A percentile compares a stretch with the other conserved stretches of the same genome.
phyloP scores from a whole-genome alignment of 768 basidiomycete species.

The Psilocybe cubensis region DNA sequence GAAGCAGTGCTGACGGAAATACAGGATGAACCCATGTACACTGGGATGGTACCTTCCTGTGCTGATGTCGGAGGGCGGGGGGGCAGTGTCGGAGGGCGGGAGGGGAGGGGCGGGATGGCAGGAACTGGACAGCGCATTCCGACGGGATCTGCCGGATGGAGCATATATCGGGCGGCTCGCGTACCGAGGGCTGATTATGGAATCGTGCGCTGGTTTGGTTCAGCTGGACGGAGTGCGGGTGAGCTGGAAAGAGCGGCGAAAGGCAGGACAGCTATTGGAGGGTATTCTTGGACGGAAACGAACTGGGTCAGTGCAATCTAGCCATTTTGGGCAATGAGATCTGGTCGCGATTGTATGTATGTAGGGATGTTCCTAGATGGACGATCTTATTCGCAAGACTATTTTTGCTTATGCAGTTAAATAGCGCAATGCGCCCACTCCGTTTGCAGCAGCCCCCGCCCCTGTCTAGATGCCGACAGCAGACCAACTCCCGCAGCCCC shows the following conservation, averaged over 20 bases:
- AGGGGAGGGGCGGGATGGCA: constrained; percentile 61
- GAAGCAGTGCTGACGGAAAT: constrained; percentile 11
- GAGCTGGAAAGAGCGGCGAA: constrained; percentile 81
- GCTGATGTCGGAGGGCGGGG: constrained; percentile 69
- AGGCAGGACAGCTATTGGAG: constrained; percentile 72
- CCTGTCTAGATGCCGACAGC: constrained; percentile 58
- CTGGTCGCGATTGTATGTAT: constrained; percentile 26
- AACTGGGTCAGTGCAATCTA: constrained; percentile 27
- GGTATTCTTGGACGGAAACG: constrained; percentile 44
- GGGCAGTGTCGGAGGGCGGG: constrained; percentile 56
- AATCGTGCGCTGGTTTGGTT: constrained; percentile 64
- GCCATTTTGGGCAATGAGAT: constrained; percentile 20
- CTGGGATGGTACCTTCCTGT: constrained; percentile 95
- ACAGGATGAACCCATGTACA: constrained; percentile 93
- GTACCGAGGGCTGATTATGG: constrained; percentile 90
- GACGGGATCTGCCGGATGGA: constrained; percentile 87
- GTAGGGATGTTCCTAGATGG: constrained; percentile 27
- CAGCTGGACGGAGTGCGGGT: constrained; percentile 88
- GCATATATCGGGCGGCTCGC: constrained; percentile 85
- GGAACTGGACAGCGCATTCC: constrained; percentile 83
- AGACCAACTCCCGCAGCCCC: constrained; percentile 40
- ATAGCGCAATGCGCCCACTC: constrained; percentile 19
- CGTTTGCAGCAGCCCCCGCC: constrained; percentile 17
- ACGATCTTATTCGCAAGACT: constrained; percentile 24
- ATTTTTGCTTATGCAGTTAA: constrained; percentile 27